phyloP scores from a whole-genome alignment of 2,329 filamentous ascomycete genomes.

The Pseudohalonectria lignicola region DNA sequence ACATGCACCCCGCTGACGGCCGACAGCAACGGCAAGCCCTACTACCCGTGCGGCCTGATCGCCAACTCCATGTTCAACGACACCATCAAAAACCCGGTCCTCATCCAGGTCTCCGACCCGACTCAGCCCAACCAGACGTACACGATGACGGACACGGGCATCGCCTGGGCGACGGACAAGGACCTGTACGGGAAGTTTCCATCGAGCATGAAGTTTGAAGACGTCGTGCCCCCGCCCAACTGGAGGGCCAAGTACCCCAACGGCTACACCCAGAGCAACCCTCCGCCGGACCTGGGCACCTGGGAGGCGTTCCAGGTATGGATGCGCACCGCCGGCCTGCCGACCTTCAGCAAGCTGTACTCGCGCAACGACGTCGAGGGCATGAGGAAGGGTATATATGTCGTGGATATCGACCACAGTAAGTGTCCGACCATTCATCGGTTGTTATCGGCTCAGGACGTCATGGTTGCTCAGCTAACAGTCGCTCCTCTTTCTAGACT shows the following conservation, averaged over 20 bases:
- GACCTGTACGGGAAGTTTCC: constrained; percentile 55
- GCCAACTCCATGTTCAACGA: constrained; percentile 98
- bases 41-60: constrained; percentile 92
- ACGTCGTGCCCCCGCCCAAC: constrained; percentile 76
- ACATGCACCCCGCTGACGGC: constrained; percentile 65
- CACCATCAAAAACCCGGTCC: constrained; percentile 58
- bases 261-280: constrained; percentile 53
- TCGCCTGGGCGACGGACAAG: constrained; percentile 79
- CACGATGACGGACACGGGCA: constrained; percentile 62
- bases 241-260: constrained; percentile 64
- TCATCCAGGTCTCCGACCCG: constrained; percentile 38
- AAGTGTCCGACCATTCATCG: constrained; percentile 25
- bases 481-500: constrained; percentile 44
- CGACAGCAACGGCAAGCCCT: constrained; percentile 45
- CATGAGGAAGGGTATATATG: constrained; percentile 64
- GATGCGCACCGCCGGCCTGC: constrained; percentile 95
- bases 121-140: constrained; percentile 43
- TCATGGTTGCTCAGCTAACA: no score
- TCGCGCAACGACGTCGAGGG: constrained; percentile 63
- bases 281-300: constrained; percentile 60
- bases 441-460: no score
- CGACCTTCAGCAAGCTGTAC: constrained; percentile 89
- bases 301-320: constrained; percentile 91
- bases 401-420: constrained; percentile 70
- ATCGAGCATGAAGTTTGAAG: constrained; percentile 50